Base-by-base conservation (phyloP, 352 stramenopile species). In the Bremia lactucae region DNA sequence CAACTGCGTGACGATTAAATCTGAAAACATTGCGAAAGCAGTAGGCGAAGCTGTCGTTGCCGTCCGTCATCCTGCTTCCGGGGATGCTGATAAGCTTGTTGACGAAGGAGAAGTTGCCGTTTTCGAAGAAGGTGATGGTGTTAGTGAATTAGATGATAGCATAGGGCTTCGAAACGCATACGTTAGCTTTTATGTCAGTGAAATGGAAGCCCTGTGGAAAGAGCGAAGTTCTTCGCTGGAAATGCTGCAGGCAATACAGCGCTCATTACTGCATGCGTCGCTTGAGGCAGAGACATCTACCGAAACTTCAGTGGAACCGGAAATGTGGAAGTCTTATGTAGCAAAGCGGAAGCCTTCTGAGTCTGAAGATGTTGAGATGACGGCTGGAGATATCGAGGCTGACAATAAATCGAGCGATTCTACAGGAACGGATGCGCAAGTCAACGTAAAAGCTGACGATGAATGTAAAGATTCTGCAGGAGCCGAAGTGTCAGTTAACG, bases 191-290 rank as follows among this genome's bases (percentile, higher is more conserved):
- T 91, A 87, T 48, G 81, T 78, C 55, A 62, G 79, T 8, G 79
- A 91, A 46, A 80, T 91, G 55, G 70, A 89, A 42, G 55, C 60
- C 20, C 54, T 91, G 37, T 91, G 79, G 79, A 86, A 85, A 49
- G 79, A 91, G 51, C 55, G 78, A 24, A 83, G 65, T 25, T 81
- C 74, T 20, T 80, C 76, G 4, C 44, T 87, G 2, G 79, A 91
- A 46, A 78, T 84, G 43, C 63, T 91, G 22, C 63, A 84, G 29
- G 68, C 74, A 4, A 81, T 89, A 28, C 61, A 83, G 39, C 68
- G 79, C 28, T 78, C 79, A 3, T 49, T 91, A 3, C 42, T 68
- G 16, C 52, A 55, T 35, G 41, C 47, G 35, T 41, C 35, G 28
- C 49, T 48, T 33, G 42, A 37, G 38, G 24, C 53, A 18, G 15